Percentiles rank a stretch among this genome's conserved stretches.
Evolutionary conservation across 192 early-diverging fungal genomes (phyloP).

Genomic region (Borealophlyctis nickersoniae): DNA sequence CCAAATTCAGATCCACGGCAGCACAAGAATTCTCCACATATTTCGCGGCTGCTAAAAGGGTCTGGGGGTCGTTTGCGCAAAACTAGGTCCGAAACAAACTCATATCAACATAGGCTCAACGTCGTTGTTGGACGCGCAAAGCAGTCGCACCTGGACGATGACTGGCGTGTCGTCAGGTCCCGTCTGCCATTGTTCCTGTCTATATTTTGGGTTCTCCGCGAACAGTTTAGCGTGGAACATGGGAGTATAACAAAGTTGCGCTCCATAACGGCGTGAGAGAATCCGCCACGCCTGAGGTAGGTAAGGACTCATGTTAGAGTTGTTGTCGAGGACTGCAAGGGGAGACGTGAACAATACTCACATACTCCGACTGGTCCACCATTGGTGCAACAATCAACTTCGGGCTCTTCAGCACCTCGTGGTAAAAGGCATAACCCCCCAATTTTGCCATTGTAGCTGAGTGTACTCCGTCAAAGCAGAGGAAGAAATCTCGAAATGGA

Average conservation of each 20-base stretch:
- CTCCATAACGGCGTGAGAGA: conserved; percentile 79
- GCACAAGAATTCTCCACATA: conserved; percentile 80
- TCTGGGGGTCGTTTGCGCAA: conserved; percentile 92
- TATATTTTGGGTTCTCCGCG: conserved; percentile 53
- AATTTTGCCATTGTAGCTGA: too few relatives aligned
- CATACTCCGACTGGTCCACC: conserved; percentile 81
- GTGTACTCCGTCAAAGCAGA: too few relatives aligned
- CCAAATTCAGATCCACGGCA: conserved; percentile 93
- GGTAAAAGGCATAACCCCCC: conserved; percentile 79
- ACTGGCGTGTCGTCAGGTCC: conserved; percentile 72
- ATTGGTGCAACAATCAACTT: conserved; percentile 87
- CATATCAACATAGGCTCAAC: background rate
- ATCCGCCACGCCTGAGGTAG: conserved; percentile 87
- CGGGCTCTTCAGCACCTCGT: conserved; percentile 65
- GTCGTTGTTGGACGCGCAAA: background rate
- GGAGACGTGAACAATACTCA: conserved; percentile 33
- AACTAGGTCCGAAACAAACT: too few relatives aligned
- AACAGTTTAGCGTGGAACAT: conserved; percentile 96
- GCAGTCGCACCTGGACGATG: conserved; percentile 65
- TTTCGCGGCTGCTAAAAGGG: conserved; percentile 76
- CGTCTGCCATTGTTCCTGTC: conserved; percentile 37
- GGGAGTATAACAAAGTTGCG: conserved; percentile 92
- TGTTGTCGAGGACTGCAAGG: background rate
- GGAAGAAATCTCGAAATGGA: too few relatives aligned
- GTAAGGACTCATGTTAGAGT: background rate